Base-by-base conservation (phyloP, 495 filamentous ascomycete species). In the Penicillium cataractarum region DNA sequence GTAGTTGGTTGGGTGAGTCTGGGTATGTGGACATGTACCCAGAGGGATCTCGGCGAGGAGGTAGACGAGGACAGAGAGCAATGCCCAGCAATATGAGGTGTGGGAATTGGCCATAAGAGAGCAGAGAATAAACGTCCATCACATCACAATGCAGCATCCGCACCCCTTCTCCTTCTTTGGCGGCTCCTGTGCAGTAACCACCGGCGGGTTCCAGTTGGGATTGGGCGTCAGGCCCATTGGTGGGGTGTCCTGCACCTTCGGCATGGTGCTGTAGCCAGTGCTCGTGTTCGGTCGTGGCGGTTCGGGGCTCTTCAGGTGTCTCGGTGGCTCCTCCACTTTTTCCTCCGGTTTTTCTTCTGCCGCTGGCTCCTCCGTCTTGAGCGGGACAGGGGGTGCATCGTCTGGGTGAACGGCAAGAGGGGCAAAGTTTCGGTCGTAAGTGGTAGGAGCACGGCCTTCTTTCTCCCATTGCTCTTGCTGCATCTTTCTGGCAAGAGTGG, bases 391-490 rank as follows among this genome's bases (percentile, higher is more conserved):
- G 10, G 64, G 69, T 55, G 65, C 51, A 21, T 74, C 69, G 21
- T 84, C 78, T 1, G 83, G 80, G 4, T 79, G 82, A 55, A 83
- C 80, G 21, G 90, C 90, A 33, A 97, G 79, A 31, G 92, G 89
- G 27, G 87, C 86, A 78, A 96, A 91, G 66, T 95, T 86, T 63
- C 85, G 87, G 72, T 96, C 93, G 73, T 94, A 96, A 32, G 88
- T 83, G 50, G 83, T 90, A 6, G 90, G 91, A 61, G 88, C 88
- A 55, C 90, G 90, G 53, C 92, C 93, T 76, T 97, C 92, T 66
- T 87, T 88, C 76, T 93, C 92, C 93, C 92, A 96, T 71, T 95
- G 92, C 73, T 97, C 92, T 80, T 97, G 95, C 71, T 93, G 89
- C 76, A 98, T 83, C 63, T 90, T 85, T 68, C 89, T 95, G 42